Conservation (phyloP, 1,284 basidiomycete genomes). For the Golubevia pallescens region DNA sequence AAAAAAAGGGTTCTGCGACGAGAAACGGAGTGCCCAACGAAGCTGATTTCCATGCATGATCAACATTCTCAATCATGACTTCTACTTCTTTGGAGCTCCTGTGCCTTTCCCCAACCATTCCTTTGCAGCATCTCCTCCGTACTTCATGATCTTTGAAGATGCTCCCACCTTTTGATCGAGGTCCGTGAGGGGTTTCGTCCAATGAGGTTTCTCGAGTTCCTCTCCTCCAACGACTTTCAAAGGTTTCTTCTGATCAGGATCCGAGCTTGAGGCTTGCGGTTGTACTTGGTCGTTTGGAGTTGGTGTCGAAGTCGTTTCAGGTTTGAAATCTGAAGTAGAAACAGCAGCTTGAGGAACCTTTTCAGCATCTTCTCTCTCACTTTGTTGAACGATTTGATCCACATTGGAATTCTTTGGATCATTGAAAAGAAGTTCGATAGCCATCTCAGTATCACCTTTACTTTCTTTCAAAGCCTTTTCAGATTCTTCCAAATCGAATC, state of each 20-base stretch:
- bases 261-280: neutral
- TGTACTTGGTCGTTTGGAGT: neutral
- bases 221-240: slow-evolving; percentile 5
- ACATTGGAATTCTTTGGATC: too few relatives aligned
- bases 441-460: neutral
- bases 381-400: neutral
- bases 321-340: neutral
- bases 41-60: too few relatives aligned
- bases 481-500: slow-evolving; percentile 5
- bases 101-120: too few relatives aligned
- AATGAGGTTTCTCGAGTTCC: slow-evolving; percentile 6
- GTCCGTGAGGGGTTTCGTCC: neutral
- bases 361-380: neutral
- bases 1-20: too few relatives aligned
- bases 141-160: too few relatives aligned
- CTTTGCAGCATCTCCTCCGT: too few relatives aligned
- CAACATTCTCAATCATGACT: too few relatives aligned
- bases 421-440: slow-evolving; percentile 4
- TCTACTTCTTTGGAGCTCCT: too few relatives aligned
- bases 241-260: too few relatives aligned
- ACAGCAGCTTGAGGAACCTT: too few relatives aligned
- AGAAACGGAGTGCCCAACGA: too few relatives aligned
- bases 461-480: slow-evolving; percentile 1
- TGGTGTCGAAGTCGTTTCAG: neutral
- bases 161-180: too few relatives aligned